A percentile compares a stretch with the other conserved stretches of the same genome.
Evolutionary conservation across 2,329 filamentous ascomycete species (phyloP).

Genomic region (Colletotrichum sidae): DNA sequence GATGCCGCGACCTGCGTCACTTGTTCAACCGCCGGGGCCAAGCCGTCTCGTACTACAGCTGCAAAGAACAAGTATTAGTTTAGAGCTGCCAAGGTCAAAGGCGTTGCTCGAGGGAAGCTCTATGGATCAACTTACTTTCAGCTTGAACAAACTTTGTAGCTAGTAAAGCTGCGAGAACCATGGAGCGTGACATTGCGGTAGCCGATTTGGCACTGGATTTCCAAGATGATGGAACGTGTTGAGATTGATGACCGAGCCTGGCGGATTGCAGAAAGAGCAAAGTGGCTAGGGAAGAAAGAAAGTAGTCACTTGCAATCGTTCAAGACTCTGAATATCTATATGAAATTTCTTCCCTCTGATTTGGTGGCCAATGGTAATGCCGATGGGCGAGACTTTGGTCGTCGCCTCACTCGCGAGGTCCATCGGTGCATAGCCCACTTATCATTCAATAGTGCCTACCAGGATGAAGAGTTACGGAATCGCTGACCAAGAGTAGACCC

Average conservation of each 20-base stretch:
- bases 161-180: not conserved
- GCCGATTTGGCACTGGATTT: too few species aligned
- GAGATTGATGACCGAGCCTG: not conserved
- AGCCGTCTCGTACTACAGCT: not conserved
- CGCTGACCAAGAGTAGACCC: not conserved
- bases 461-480: not conserved
- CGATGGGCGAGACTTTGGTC: not conserved
- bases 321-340: not conserved
- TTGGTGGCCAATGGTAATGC: not conserved
- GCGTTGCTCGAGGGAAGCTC: too few species aligned
- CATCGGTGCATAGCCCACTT: not conserved
- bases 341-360: not conserved
- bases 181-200: not conserved
- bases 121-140: not conserved
- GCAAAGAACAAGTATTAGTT: not conserved
- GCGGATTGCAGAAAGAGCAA: not conserved
- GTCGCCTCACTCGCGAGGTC: not conserved
- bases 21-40: slow-evolving; percentile 5
- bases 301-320: not conserved
- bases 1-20: slow-evolving; percentile 2
- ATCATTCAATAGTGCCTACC: not conserved
- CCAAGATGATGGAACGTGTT: not conserved
- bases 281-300: not conserved
- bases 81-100: too few species aligned
- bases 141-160: not conserved